These are phyloP conservation scores for Drechslerella dactyloides DNA, from an alignment of 2,329 filamentous ascomycete genomes.

Conservation along the genomic window DNA sequence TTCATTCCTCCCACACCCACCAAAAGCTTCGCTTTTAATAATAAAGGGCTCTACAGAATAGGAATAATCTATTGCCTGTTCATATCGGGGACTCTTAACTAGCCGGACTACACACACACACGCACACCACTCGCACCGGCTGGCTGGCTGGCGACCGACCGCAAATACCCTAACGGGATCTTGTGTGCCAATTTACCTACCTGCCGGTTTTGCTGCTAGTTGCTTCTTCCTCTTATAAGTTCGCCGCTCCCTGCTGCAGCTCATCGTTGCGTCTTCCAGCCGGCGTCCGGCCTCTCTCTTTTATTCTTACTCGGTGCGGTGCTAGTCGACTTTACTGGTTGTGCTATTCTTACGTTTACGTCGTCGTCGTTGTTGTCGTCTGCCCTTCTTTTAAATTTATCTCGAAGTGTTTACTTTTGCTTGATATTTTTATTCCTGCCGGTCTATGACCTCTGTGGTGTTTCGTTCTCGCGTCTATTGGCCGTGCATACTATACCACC, in stretches of 20 bases:
- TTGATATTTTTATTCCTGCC: slow-evolving; percentile 33
- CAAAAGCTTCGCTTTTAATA: slow-evolving; percentile 5
- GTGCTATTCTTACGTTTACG: neutral
- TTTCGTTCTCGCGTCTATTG: slow-evolving; percentile 26
- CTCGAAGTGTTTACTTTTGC: slow-evolving; percentile 31
- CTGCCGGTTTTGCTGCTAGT: slow-evolving; percentile 42
- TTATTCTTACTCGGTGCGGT: neutral
- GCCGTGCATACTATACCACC: slow-evolving; percentile 28
- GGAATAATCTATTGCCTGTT: slow-evolving; percentile 5
- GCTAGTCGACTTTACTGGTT: neutral
- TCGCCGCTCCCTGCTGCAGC: slow-evolving; percentile 25
- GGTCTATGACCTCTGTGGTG: slow-evolving; percentile 19
- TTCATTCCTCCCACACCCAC: slow-evolving; percentile 43
- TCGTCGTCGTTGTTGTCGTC: neutral
- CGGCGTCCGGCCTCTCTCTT: slow-evolving; percentile 2
- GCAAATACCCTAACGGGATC: neutral
- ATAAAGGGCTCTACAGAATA: neutral
- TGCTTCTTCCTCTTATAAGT: slow-evolving; percentile 9
- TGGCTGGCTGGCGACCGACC: no score
- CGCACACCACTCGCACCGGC: neutral
- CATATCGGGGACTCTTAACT: neutral
- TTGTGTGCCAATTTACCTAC: slow-evolving; percentile 9
- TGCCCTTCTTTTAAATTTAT: slow-evolving; percentile 7
- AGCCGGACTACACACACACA: slow-evolving; percentile 1
- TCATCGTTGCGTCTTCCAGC: slow-evolving; percentile 46